Base-by-base conservation (phyloP, 2,329 filamentous ascomycete genomes). In the Fusarium chuoi region DNA sequence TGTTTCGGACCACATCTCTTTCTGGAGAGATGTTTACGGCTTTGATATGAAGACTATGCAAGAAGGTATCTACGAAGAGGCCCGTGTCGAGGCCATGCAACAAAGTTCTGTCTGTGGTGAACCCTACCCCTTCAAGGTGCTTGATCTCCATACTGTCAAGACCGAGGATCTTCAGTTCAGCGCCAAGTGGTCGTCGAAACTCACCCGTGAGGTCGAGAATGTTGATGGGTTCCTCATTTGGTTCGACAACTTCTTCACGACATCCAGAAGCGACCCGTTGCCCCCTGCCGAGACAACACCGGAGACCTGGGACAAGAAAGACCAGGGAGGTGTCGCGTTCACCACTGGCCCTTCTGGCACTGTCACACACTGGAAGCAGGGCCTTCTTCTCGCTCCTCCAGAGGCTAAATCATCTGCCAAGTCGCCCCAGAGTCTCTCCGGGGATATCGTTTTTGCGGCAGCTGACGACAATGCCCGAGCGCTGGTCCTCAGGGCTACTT, bases 21-120 rank as follows among this genome's bases (percentile, higher is more conserved):
- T 96, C 85, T 98, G 96, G 96, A 89, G 92, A 73, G 91, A 96
- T 78, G 93, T 98, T 10, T 98, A 98, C 82, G 96, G 95, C 56
- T 98, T 98, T 83, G 92, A 97, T 80, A 98, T 98, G 93, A 91
- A 89, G 77, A 90, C 93, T 72, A 98, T 98, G 96, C 91, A 95
- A 78, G 88, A 91, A 51, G 91, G 92, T 44, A 94, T 96, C 66
- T 91, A 93, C 78, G 91, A 96, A 70, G 95, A 98, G 78, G 91
- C 92, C n/a, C 87, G 95, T 67, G 89, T 98, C 67, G 89, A 94
- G 67, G 87, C 91, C 70, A 91, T 95, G 83, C 90, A 92, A 9
- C 85, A 85, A 22, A 84, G 85, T 24, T 87, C 89, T 12, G 76
- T 94, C 45, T 90, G 88, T 70, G 92, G 90, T 33, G 82, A 86